A percentile compares a stretch with the other conserved stretches of the same genome.
Evolutionary conservation across 495 filamentous ascomycete species (phyloP).

Genomic region (Pseudevernia furfuracea): DNA sequence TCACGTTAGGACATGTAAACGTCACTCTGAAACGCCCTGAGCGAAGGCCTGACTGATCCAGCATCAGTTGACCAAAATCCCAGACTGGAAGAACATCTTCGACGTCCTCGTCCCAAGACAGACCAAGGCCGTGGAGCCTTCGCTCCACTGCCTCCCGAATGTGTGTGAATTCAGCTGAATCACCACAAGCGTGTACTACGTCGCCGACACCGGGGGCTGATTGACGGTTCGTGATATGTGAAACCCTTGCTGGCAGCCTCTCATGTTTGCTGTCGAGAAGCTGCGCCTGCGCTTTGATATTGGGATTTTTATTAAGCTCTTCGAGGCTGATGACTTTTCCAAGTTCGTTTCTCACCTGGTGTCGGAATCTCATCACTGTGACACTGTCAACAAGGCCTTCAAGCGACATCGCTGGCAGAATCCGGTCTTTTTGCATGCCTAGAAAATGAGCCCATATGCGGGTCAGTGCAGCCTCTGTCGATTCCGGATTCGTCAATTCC

Average conservation of each 20-base stretch:
- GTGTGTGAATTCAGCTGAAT: conserved; percentile 1
- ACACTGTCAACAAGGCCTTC: conserved; percentile 16
- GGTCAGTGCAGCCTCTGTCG: background rate
- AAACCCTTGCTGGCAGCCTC: background rate
- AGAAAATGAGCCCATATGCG: background rate
- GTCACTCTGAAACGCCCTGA: conserved; percentile 1
- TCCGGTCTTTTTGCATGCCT: conserved; percentile 3
- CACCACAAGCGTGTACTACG: conserved; percentile 7
- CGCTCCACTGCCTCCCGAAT: background rate
- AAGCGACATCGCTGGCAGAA: background rate
- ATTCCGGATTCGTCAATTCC: background rate
- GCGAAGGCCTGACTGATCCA: background rate
- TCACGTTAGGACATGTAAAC: background rate
- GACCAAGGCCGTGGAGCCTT: conserved; percentile 4
- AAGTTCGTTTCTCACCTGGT: background rate
- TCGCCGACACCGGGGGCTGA: conserved; percentile 2
- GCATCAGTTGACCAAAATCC: conserved; percentile 6
- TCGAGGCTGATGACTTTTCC: background rate
- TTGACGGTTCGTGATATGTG: background rate
- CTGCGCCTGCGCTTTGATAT: background rate
- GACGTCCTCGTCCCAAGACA: conserved; percentile 11
- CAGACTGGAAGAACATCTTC: conserved; percentile 10
- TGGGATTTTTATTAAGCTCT: background rate
- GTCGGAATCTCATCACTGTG: conserved; percentile 4
- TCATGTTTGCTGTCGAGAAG: background rate